phyloP scores from a whole-genome alignment of 1,284 basidiomycete genomes.

The Apiotrichum veenhuisii region DNA sequence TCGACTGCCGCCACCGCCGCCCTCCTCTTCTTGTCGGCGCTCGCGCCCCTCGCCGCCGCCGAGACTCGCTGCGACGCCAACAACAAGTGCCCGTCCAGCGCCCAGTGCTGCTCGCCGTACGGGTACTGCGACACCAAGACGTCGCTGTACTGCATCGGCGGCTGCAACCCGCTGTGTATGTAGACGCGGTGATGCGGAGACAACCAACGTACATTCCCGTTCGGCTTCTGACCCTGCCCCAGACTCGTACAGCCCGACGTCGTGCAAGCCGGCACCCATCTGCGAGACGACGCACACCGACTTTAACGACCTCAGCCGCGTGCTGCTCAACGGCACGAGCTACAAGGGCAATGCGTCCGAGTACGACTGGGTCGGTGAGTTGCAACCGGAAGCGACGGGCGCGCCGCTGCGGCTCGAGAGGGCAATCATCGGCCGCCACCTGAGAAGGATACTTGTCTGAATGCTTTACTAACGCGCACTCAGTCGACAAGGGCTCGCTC shows the following conservation, averaged over 20 bases:
- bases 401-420: no score
- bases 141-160: slow-evolving; percentile 65
- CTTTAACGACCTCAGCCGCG: slow-evolving; percentile 63
- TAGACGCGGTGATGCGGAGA: not conserved
- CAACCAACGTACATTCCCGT: no score
- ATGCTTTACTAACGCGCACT: not conserved
- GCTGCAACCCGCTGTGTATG: slow-evolving; percentile 67
- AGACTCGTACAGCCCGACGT: slow-evolving; percentile 58
- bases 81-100: slow-evolving; percentile 55
- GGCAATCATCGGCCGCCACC: no score
- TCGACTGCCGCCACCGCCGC: not conserved
- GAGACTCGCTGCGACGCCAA: slow-evolving; percentile 27
- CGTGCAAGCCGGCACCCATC: slow-evolving; percentile 68
- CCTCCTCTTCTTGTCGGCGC: not conserved
- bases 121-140: slow-evolving; percentile 64
- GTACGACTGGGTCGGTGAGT: slow-evolving; percentile 52
- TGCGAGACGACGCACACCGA: slow-evolving; percentile 64
- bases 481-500: slow-evolving; percentile 66
- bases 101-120: slow-evolving; percentile 73
- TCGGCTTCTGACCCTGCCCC: not conserved
- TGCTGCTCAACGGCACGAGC: slow-evolving; percentile 56
- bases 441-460: no score
- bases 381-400: not conserved
- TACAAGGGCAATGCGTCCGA: slow-evolving; percentile 70
- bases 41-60: slow-evolving; percentile 8